Percentiles rank a stretch among this genome's conserved stretches.
These are phyloP conservation scores for Plasmodium malariae DNA, from an alignment of 169 alveolate genomes.

Conservation along the genomic window DNA sequence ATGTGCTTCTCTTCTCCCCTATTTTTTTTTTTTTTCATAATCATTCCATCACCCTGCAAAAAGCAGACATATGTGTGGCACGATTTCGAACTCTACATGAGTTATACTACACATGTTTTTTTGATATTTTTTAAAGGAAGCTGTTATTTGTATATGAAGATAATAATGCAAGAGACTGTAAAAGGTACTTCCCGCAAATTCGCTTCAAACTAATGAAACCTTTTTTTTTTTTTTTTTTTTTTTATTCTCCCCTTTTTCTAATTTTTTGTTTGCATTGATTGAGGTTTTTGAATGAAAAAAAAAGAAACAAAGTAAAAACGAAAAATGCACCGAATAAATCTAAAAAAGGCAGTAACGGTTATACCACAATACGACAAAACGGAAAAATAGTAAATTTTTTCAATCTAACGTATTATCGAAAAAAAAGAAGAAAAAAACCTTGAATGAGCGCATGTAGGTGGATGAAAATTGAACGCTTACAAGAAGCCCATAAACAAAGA, in stretches of 20 bases:
- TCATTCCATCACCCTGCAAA: too few relatives aligned
- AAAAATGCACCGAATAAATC: too few relatives aligned
- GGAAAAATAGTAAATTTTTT: too few relatives aligned
- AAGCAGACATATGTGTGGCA: neutral
- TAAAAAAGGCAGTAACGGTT: too few relatives aligned
- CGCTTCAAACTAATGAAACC: neutral
- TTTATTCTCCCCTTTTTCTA: neutral
- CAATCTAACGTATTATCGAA: too few relatives aligned
- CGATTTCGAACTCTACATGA: neutral
- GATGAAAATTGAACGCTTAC: neutral
- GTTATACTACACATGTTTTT: neutral
- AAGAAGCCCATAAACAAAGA: neutral
- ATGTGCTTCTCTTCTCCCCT: neutral
- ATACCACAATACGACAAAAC: too few relatives aligned
- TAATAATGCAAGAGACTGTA: neutral
- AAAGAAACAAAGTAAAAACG: neutral
- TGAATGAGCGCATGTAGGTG: neutral
- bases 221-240: neutral
- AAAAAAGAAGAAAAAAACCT: neutral
- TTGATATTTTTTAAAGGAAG: neutral
- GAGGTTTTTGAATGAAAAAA: neutral
- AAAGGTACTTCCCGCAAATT: neutral
- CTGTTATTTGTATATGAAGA: neutral
- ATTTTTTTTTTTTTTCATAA: too few relatives aligned
- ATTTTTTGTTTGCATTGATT: slow-evolving; percentile 16